Base-by-base conservation (phyloP, 345 rosid genomes). In the Boechera divaricarpa region DNA sequence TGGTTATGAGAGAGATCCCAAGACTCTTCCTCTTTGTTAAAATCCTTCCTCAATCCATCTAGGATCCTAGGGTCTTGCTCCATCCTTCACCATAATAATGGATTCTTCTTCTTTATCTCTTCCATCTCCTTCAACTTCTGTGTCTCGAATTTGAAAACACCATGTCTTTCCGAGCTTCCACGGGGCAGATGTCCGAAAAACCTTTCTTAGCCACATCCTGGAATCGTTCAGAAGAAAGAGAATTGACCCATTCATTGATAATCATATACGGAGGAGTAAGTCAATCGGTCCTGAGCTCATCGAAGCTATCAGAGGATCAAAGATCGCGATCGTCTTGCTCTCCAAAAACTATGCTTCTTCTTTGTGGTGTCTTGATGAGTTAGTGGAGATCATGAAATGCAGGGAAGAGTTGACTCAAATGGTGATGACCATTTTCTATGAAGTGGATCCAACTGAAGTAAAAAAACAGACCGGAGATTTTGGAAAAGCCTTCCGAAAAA, bases 131-230 rank as follows among this genome's bases (percentile, higher is more conserved):
- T 16, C n/a, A 39, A 5, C 31, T 5, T 62, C 33, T 2, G 11
- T 39, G 18, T 11, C 67, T 62, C 51, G 6, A 26, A 62, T 2
- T 3, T 24, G 51, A 11, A 62, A 10, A 24, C 33, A 41, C 35
- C 6, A 39, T 13, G 51, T 62, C 10, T 62, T 62, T 18, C 51
- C 67, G 4, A 62, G 67, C 35, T 62, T 62, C 51, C 67, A 62
- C 18, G 67, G 67, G 35, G 3, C 35, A 24, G 67, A 62, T 11
- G 67, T 62, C 10, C 51, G 67, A 0, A 62, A 0, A 62, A 1
- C 35, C 11, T 1, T 62, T 6, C 35, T 62, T 12, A 24, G 35
- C 26, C 67, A 62, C 35, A 6, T 62, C 8, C 1, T 41, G 1
- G 26, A 39, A 12, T 7, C 5, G 11, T 62, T 62, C 6, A 62